Evolutionary conservation across 2,329 filamentous ascomycete species (phyloP).

Genomic region (Cladophialophora psammophila): DNA sequence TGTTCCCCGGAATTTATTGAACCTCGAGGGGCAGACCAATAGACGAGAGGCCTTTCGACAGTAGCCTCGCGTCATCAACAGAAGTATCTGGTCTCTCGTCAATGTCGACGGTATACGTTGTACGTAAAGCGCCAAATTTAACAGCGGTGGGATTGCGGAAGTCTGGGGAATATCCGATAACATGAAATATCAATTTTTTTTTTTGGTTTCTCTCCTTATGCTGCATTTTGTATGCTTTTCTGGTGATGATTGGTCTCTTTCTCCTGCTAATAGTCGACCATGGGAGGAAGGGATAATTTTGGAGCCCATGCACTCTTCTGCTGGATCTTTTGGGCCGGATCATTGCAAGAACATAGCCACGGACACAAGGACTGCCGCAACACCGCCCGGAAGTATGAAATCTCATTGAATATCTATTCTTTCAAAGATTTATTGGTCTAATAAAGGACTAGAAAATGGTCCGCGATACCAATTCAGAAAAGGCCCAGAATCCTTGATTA

Average conservation of each 20-base stretch:
- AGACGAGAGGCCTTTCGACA: no score
- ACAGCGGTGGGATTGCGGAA: background rate
- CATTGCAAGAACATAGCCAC: conserved; percentile 55
- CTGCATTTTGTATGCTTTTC: background rate
- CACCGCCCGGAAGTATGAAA: conserved; percentile 53
- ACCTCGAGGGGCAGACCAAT: background rate
- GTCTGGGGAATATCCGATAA: no score
- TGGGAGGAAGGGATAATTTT: conserved; percentile 1
- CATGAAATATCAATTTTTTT: background rate
- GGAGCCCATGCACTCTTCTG: conserved; percentile 58
- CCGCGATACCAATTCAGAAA: background rate
- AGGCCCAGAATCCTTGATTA: conserved; percentile 40
- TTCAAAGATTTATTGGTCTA: conserved; percentile 55
- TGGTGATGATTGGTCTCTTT: background rate
- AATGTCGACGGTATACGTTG: background rate
- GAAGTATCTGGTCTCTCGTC: background rate
- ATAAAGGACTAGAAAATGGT: conserved; percentile 49
- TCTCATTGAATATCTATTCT: conserved; percentile 58
- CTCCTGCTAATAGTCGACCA: conserved; percentile 38
- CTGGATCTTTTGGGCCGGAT: conserved; percentile 49
- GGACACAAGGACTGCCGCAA: conserved; percentile 53
- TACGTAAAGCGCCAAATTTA: background rate
- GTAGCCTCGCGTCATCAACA: background rate
- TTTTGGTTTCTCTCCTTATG: background rate
- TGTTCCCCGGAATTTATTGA: conserved; percentile 27